phyloP scores from a whole-genome alignment of 2,329 filamentous ascomycete species.

The Aspergillus pseudoterreus region DNA sequence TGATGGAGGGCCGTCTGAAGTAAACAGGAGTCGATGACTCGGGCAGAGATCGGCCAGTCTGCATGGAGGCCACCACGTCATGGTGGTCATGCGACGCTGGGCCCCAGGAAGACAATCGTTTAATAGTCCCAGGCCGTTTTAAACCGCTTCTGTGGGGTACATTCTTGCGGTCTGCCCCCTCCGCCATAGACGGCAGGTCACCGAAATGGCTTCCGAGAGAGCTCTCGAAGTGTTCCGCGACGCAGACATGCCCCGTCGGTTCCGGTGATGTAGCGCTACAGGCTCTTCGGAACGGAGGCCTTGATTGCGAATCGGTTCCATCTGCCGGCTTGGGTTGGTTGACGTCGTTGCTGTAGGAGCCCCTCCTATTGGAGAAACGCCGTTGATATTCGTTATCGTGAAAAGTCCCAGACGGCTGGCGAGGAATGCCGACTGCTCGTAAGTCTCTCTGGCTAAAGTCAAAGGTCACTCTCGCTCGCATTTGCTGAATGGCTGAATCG shows the following conservation, averaged over 20 bases:
- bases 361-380: slow-evolving; percentile 21
- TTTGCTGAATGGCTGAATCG: slow-evolving; percentile 37
- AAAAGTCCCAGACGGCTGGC: slow-evolving; percentile 16
- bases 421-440: slow-evolving; percentile 13
- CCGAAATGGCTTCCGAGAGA: no score
- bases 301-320: slow-evolving; percentile 6
- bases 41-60: neutral
- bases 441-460: slow-evolving; percentile 24
- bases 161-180: no score
- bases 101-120: neutral
- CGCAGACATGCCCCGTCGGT: neutral
- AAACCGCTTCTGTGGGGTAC: neutral
- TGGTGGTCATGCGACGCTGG: neutral
- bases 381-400: slow-evolving; percentile 22
- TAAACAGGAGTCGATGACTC: slow-evolving; percentile 1
- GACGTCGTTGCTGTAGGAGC: slow-evolving; percentile 30
- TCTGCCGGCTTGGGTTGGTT: slow-evolving; percentile 15
- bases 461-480: slow-evolving; percentile 38
- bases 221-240: no score
- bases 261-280: slow-evolving; percentile 18
- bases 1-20: slow-evolving; percentile 6
- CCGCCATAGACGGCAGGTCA: no score
- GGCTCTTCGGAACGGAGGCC: slow-evolving; percentile 14
- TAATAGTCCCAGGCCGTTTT: neutral
- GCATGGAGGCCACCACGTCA: neutral